Evolutionary conservation across 768 basidiomycete species (phyloP).

Genomic region (Heimioporus sp.): DNA sequence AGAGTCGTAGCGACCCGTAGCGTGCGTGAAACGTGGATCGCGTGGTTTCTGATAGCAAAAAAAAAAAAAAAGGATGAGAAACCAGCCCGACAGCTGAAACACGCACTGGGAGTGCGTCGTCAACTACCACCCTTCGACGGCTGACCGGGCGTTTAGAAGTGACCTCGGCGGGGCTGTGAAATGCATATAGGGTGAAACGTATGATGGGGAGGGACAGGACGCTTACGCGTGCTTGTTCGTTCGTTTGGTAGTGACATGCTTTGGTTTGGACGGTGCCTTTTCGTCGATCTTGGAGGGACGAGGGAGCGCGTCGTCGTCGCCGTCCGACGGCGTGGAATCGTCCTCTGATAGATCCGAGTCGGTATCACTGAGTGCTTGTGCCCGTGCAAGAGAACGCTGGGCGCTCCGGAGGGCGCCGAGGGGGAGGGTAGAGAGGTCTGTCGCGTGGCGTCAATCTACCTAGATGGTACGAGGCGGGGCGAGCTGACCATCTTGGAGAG

Average conservation of each 20-base stretch:
- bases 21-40: constrained; percentile 82
- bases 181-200: background rate
- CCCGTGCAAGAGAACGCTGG: constrained; percentile 51
- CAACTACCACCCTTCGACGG: constrained; percentile 66
- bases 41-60: constrained; percentile 56
- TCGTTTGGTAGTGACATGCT: constrained; percentile 55
- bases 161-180: constrained; percentile 68
- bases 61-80: background rate
- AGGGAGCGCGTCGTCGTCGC: constrained; percentile 9
- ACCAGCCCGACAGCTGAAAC: constrained; percentile 1
- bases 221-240: constrained; percentile 86
- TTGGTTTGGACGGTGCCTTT: constrained; percentile 40
- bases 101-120: constrained; percentile 62
- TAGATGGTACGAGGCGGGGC: background rate
- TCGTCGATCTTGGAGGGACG: constrained; percentile 22
- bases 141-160: constrained; percentile 85
- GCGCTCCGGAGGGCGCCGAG: constrained; percentile 65
- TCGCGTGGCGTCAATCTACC: constrained; percentile 3
- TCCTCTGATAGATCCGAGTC: constrained; percentile 34
- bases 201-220: background rate
- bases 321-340: constrained; percentile 2
- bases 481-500: constrained; percentile 28
- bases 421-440: constrained; percentile 61
- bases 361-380: constrained; percentile 38
- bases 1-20: constrained; percentile 65